Percentiles rank a stretch among this genome's conserved stretches.
These are phyloP conservation scores for Mortierella alpina DNA, from an alignment of 192 early-diverging fungal genomes.

Conservation along the genomic window DNA sequence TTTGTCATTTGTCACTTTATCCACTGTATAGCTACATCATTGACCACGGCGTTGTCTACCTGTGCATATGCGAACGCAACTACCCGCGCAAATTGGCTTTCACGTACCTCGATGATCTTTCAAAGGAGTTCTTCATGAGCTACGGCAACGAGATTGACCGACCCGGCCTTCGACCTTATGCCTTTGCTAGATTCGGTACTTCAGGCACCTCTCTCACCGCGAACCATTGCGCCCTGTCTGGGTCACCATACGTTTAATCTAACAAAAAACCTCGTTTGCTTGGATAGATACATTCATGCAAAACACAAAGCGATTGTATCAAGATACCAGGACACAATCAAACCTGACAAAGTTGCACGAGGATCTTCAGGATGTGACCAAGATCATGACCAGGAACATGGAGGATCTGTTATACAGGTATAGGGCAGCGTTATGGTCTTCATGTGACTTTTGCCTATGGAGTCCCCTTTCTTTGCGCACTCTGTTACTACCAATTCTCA, in stretches of 20 bases:
- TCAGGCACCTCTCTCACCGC: background rate
- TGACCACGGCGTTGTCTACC: slow-evolving; percentile 92
- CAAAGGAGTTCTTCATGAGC: slow-evolving; percentile 92
- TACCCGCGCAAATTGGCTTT: slow-evolving; percentile 96
- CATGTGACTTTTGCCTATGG: background rate
- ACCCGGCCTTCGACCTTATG: slow-evolving; percentile 89
- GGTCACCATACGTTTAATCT: background rate
- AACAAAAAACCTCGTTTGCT: background rate
- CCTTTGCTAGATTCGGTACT: slow-evolving; percentile 95
- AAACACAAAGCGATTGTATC: slow-evolving; percentile 96
- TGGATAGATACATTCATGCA: slow-evolving; percentile 94
- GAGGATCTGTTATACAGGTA: slow-evolving; percentile 88
- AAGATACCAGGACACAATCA: slow-evolving; percentile 92
- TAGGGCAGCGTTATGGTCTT: slow-evolving; percentile 50
- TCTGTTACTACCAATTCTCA: slow-evolving; percentile 13
- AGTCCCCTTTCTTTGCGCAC: background rate
- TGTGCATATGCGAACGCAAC: slow-evolving; percentile 92
- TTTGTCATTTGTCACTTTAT: background rate
- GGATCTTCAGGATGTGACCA: slow-evolving; percentile 94
- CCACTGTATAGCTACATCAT: slow-evolving; percentile 82
- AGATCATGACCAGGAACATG: slow-evolving; percentile 99
- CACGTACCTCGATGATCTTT: slow-evolving; percentile 93
- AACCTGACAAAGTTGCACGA: slow-evolving; percentile 95
- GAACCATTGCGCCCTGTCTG: too few species aligned
- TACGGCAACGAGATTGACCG: slow-evolving; percentile 92